phyloP scores from a whole-genome alignment of 148 eudicot genomes.

The Agrostemma githago region DNA sequence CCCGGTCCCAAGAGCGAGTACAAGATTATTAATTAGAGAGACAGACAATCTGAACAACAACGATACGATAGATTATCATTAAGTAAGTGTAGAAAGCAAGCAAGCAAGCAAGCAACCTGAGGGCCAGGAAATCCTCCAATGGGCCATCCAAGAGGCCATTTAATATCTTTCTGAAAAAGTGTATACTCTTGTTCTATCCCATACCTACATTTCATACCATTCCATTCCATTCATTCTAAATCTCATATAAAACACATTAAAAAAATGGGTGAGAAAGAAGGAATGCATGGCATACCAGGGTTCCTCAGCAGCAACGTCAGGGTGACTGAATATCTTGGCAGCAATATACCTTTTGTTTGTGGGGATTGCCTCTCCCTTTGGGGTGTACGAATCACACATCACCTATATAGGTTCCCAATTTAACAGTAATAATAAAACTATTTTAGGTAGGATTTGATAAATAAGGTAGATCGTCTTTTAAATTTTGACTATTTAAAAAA shows the following conservation, averaged over 20 bases:
- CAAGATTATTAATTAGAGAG: too few relatives aligned
- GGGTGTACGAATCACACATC: slow-evolving; percentile 61
- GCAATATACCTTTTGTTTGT: slow-evolving; percentile 51
- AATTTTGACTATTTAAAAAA: too few relatives aligned
- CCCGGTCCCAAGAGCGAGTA: too few relatives aligned
- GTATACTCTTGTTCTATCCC: slow-evolving; percentile 66
- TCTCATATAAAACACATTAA: too few relatives aligned
- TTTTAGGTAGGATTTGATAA: too few relatives aligned
- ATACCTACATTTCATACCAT: slow-evolving; percentile 42
- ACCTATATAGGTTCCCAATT: slow-evolving; percentile 25
- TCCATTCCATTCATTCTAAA: neutral
- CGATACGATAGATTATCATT: too few relatives aligned
- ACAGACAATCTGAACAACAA: too few relatives aligned
- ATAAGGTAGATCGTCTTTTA: too few relatives aligned
- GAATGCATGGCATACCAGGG: slow-evolving; percentile 36
- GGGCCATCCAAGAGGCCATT: slow-evolving; percentile 69
- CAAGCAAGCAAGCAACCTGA: slow-evolving; percentile 29
- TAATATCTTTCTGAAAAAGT: slow-evolving; percentile 43
- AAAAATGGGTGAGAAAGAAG: neutral
- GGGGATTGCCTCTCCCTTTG: slow-evolving; percentile 53
- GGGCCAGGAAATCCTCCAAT: slow-evolving; percentile 54
- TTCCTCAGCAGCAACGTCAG: slow-evolving; percentile 43
- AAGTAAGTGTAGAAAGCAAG: too few relatives aligned
- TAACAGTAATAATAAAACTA: neutral
- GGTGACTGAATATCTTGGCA: slow-evolving; percentile 48